Base-by-base conservation (phyloP, 495 filamentous ascomycete species). In the Neurospora cerealis region DNA sequence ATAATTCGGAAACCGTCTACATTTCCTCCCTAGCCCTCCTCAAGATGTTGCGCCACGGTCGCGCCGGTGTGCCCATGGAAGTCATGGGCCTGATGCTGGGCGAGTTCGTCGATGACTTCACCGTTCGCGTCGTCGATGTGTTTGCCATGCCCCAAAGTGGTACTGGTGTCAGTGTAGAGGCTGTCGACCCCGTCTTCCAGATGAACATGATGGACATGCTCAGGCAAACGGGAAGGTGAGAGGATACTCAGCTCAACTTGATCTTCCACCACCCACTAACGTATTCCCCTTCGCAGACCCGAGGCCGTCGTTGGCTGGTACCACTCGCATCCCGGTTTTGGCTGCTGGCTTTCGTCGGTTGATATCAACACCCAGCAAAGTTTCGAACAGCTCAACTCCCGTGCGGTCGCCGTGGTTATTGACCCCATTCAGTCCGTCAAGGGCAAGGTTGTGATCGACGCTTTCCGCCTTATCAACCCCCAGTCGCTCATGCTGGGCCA, bases 131-230 rank as follows among this genome's bases (percentile, higher is more conserved):
- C 24, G 93, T 97, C 42, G 96, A 99, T 85, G 96, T 98, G 8
- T 99, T 99, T 83, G 96, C 96, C 66, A 99, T 99, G 96, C 96
- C 96, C n/a, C 96, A 99, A 81, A 97, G 94, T 75, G 96, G 96
- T 82, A 99, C 96, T 11, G 96, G 96, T 78, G 96, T 99, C 78
- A 97, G 94, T 84, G 96, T 99, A 76, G 96, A 99, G 81, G 96
- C 96, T 69, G 96, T 99, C 75, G 96, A 99, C 81, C 93, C 94
- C 34, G 96, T 98, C 17, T 99, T 99, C 82, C 96, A 99, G 85
- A 96, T 92, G 76, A 98, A 97, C 86, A 99, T 99, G 96, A 98
- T 99, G 96, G 96, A 99, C 81, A 98, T 98, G 94, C 87, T 99
- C 76, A 88, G 92, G 78, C 96, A 99, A 86, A 99, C 96, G 19